Base-by-base conservation (phyloP, 2,329 filamentous ascomycete genomes). In the Helicocarpus griseus region DNA sequence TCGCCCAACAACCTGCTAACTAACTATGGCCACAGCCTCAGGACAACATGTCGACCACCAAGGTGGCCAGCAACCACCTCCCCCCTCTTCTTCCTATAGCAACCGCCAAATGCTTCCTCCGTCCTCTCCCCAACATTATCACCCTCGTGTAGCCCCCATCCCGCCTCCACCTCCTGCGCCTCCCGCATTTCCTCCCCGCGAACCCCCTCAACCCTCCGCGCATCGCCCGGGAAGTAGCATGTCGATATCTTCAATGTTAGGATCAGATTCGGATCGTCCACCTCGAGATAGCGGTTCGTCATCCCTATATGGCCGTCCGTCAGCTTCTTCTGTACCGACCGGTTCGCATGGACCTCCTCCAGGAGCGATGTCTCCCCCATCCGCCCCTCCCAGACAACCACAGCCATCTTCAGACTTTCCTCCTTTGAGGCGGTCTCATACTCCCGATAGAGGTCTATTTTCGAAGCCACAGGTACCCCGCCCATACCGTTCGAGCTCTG, bases 241-340 rank as follows among this genome's bases (percentile, higher is more conserved):
- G 83, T 85, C 83, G 44, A 86, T 87, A 66, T 85, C 82, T n/a
- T 83, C 83, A 41, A 79, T 87, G 68, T 77, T 87, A 54, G 83
- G 82, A 53, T 73, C 72, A 11, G 75, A 77, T 58, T 61, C 74
- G 44, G 68, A 76, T 47, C 70, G 69, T 51, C 60, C 68, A 38
- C 66, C 67, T 64, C 74, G 75, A 66, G 73, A 73, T 61, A 67
- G 65, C 60, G 67, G 63, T 56, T 65, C 67, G 48, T 66, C 65
- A 49, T 68, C 73, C 47, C 73, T 78, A 53, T 72, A 76, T 57
- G 72, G 73, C 54, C 75, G 76, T 50, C 68, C 70, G 38, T 64
- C 70, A 21, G 58, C 58, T 45, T 61, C 65, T n/a, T 65, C 66
- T 21, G 50, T 58, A 38, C 56, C 49, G 22, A 9, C 49, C 2